Conservation (phyloP, 371 early-diverging fungal genomes). For the Basidiobolus meristosporus region DNA sequence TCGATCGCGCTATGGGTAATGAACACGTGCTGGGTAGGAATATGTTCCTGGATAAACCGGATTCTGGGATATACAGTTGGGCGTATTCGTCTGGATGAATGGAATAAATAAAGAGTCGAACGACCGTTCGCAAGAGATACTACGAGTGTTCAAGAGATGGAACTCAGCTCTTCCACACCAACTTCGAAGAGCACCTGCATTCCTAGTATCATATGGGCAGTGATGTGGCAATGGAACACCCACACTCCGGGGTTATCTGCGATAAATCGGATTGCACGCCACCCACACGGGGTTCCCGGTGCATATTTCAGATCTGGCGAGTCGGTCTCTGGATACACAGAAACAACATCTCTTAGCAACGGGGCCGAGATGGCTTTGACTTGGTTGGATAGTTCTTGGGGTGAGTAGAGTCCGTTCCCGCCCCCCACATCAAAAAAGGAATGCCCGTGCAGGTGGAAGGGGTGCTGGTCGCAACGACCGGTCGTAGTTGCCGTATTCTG, state of each 20-base stretch:
- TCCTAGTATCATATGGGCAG: slow-evolving; percentile 43
- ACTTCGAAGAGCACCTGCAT: slow-evolving; percentile 28
- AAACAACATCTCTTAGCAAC: too few relatives aligned
- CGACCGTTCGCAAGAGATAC: background rate
- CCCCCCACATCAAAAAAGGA: background rate
- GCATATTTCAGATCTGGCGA: too few relatives aligned
- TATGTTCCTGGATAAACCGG: too few relatives aligned
- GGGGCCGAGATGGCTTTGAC: slow-evolving; percentile 7
- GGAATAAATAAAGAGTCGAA: background rate
- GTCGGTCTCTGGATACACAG: too few relatives aligned
- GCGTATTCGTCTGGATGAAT: slow-evolving; percentile 3
- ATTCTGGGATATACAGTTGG: too few relatives aligned
- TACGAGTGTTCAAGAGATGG: too few relatives aligned
- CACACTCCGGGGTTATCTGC: slow-evolving; percentile 44
- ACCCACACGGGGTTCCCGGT: too few relatives aligned
- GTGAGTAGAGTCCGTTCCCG: background rate
- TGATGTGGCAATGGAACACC: slow-evolving; percentile 62
- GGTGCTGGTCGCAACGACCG: background rate
- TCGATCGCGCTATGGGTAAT: too few relatives aligned
- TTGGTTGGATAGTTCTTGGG: background rate
- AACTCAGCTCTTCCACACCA: slow-evolving; percentile 24
- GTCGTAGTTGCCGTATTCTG: background rate
- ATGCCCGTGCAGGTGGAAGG: slow-evolving; percentile 1
- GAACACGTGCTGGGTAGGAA: too few relatives aligned
- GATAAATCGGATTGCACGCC: slow-evolving; percentile 18